phyloP scores from a whole-genome alignment of 179 eudicot species.

The Spergularia azorica region DNA sequence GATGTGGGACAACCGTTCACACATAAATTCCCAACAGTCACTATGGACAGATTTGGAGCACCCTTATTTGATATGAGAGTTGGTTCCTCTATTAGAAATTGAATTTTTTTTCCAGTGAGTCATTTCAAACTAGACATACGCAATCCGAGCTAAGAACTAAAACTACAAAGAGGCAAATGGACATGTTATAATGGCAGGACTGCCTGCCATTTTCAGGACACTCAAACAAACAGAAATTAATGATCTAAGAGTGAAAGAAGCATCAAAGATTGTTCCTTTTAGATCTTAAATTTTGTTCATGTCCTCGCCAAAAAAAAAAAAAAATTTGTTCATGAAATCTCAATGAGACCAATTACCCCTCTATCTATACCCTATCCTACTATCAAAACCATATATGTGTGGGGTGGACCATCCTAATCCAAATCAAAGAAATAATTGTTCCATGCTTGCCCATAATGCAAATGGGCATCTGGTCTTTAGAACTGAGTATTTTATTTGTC shows the following conservation, averaged over 20 bases:
- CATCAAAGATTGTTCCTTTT: constrained; percentile 6
- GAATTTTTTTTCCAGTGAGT: too few species aligned
- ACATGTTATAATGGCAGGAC: constrained; percentile 24
- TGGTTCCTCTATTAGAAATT: too few species aligned
- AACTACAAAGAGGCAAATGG: constrained; percentile 3
- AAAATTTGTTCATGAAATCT: constrained; percentile 12
- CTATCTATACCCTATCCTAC: constrained; percentile 26
- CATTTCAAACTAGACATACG: too few species aligned
- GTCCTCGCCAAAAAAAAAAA: too few species aligned
- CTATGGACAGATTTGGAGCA: too few species aligned
- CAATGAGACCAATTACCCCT: constrained; percentile 22
- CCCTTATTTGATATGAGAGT: too few species aligned
- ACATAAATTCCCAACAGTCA: too few species aligned
- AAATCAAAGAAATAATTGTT: constrained; percentile 4
- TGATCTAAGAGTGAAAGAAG: constrained; percentile 17
- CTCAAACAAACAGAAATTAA: constrained; percentile 31
- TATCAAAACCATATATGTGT: constrained; percentile 11
- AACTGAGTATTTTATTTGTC: neutral
- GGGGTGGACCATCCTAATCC: constrained; percentile 29
- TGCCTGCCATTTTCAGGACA: constrained; percentile 55
- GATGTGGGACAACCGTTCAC: too few species aligned
- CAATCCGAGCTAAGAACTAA: too few species aligned
- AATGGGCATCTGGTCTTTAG: neutral
- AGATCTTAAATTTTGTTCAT: constrained; percentile 6
- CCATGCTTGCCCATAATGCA: constrained; percentile 18